Conservation (phyloP, 2,329 filamentous ascomycete genomes). For the Penicillium oxalicum region DNA sequence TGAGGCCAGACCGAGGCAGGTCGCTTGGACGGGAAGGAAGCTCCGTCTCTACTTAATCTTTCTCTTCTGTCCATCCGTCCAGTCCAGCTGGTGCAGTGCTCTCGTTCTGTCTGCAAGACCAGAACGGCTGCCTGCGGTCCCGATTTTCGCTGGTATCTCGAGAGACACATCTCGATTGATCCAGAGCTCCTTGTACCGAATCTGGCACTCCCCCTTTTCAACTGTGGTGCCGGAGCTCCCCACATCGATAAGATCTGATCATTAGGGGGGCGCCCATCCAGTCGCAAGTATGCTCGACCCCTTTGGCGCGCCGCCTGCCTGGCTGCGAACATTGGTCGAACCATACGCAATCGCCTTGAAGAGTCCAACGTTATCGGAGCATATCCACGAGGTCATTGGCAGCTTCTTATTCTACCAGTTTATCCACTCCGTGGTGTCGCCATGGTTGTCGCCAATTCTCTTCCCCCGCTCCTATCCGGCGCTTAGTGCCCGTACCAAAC, state of each 20-base stretch:
- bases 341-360: conserved; percentile 48
- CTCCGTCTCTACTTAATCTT: conserved; percentile 10
- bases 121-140: conserved; percentile 1
- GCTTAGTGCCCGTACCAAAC: conserved; percentile 50
- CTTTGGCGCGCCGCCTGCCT: conserved; percentile 44
- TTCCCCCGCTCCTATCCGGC: conserved; percentile 51
- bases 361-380: conserved; percentile 52
- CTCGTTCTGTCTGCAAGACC: conserved; percentile 7
- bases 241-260: conserved; percentile 16
- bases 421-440: conserved; percentile 51
- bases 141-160: conserved; percentile 8
- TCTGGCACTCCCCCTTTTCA: conserved; percentile 1
- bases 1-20: conserved; percentile 17
- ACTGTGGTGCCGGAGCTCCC: conserved; percentile 10
- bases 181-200: conserved; percentile 5
- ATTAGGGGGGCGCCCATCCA: conserved; percentile 3
- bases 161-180: conserved; percentile 4
- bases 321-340: conserved; percentile 44
- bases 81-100: not conserved
- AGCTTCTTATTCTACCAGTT: conserved; percentile 53
- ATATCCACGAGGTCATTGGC: conserved; percentile 57
- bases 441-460: conserved; percentile 48
- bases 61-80: conserved; percentile 5
- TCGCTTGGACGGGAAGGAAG: conserved; percentile 9
- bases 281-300: conserved; percentile 39